Evolutionary conservation across 2,329 filamentous ascomycete genomes (phyloP).

Genomic region (Scolecobasidium constrictum): DNA sequence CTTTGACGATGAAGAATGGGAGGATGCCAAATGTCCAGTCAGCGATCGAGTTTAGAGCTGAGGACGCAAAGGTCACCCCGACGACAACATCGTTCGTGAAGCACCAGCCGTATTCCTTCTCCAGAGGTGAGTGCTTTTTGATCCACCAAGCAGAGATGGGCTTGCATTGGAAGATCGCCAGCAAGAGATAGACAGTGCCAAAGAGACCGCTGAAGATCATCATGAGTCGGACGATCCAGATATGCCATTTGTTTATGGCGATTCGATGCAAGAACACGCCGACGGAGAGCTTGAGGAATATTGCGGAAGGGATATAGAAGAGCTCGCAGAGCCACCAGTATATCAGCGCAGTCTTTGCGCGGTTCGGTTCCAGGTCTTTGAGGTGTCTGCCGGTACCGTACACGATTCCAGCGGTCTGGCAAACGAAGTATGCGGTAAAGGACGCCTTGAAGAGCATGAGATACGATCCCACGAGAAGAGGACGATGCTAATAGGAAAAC

Average conservation of each 20-base stretch:
- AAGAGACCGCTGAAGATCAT: constrained; percentile 5
- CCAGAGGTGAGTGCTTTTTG: not conserved
- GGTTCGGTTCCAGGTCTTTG: not conserved
- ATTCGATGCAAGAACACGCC: constrained; percentile 8
- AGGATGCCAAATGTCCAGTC: constrained; percentile 17
- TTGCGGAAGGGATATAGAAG: constrained; percentile 9
- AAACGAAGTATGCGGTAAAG: not conserved
- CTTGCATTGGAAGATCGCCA: constrained; percentile 10
- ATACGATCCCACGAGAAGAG: not conserved
- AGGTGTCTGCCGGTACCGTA: constrained; percentile 7
- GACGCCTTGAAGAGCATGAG: not conserved
- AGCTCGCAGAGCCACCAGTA: constrained; percentile 10
- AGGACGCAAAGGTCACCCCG: constrained; percentile 12
- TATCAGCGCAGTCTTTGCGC: constrained; percentile 1
- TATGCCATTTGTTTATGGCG: constrained; percentile 3
- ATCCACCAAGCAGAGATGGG: constrained; percentile 8
- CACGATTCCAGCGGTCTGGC: not conserved
- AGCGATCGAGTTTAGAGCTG: constrained; percentile 12
- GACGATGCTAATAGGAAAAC: not conserved
- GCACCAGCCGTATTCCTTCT: not conserved
- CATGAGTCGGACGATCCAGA: constrained; percentile 7
- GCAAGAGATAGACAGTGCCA: constrained; percentile 7
- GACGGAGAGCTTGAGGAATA: constrained; percentile 7
- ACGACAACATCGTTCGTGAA: constrained; percentile 1
- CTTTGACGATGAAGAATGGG: constrained; percentile 19